A percentile compares a stretch with the other conserved stretches of the same genome.
Conservation (phyloP, 768 basidiomycete genomes). For the Podaxis sp. region DNA sequence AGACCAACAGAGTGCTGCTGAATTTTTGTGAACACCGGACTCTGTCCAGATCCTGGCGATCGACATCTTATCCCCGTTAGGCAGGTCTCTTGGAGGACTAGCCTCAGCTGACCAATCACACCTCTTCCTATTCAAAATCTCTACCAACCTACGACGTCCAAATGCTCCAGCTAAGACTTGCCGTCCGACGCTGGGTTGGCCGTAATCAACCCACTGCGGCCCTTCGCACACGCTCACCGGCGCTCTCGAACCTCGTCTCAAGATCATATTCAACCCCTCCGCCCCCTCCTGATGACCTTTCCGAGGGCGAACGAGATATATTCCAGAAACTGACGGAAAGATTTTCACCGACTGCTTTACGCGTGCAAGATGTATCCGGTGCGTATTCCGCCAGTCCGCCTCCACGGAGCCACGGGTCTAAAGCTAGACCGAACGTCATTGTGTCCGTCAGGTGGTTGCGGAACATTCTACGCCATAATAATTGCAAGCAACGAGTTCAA, state of each 20-base stretch:
- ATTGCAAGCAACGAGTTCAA: slow-evolving; percentile 85
- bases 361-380: slow-evolving; percentile 97
- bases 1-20: neutral
- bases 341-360: slow-evolving; percentile 77
- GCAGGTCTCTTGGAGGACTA: neutral
- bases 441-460: slow-evolving; percentile 77
- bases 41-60: neutral
- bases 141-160: neutral
- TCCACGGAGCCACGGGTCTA: neutral
- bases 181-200: neutral
- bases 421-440: neutral
- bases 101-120: neutral
- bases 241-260: neutral
- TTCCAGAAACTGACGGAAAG: slow-evolving; percentile 64
- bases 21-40: neutral
- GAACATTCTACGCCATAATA: slow-evolving; percentile 92
- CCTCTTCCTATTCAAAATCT: neutral
- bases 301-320: slow-evolving; percentile 69
- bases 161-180: slow-evolving; percentile 6
- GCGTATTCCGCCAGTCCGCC: slow-evolving; percentile 15
- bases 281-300: slow-evolving; percentile 20
- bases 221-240: slow-evolving; percentile 18
- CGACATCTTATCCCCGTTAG: slow-evolving; percentile 1
- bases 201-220: slow-evolving; percentile 12
- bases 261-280: slow-evolving; percentile 16